Evolutionary conservation across 768 basidiomycete genomes (phyloP).

Genomic region (Porpolomopsis calyptriformis): DNA sequence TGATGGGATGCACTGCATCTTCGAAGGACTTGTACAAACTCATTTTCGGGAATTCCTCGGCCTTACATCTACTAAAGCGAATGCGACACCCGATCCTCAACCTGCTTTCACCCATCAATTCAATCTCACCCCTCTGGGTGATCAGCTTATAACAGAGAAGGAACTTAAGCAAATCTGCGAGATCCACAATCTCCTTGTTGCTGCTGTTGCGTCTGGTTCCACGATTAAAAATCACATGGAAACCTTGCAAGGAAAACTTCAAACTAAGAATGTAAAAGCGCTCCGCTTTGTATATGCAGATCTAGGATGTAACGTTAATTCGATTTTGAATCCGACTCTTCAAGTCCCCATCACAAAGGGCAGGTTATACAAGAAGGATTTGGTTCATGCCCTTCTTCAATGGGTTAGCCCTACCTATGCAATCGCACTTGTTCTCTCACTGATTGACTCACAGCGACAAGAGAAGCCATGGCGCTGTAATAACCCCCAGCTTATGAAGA

Average conservation of each 20-base stretch:
- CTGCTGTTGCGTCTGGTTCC: not conserved
- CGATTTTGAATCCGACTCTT: not conserved
- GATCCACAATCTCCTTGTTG: slow-evolving; percentile 7
- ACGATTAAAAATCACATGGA: not conserved
- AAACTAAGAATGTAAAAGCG: not conserved
- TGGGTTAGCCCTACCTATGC: slow-evolving; percentile 8
- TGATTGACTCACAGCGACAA: not conserved
- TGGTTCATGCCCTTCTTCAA: slow-evolving; percentile 1
- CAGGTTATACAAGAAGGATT: not conserved
- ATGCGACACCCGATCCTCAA: not conserved
- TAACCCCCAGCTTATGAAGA: not conserved
- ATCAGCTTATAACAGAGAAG: not conserved
- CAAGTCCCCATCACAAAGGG: not conserved
- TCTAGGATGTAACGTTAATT: not conserved
- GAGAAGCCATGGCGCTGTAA: not conserved
- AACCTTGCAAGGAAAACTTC: not conserved
- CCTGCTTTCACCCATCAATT: slow-evolving; percentile 8
- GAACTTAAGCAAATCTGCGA: slow-evolving; percentile 7
- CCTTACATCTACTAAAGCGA: slow-evolving; percentile 5
- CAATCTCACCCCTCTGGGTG: not conserved
- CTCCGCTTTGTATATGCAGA: slow-evolving; percentile 5
- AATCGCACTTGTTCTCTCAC: not conserved
- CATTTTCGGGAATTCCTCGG: slow-evolving; percentile 11
- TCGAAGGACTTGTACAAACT: slow-evolving; percentile 16
- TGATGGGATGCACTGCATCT: slow-evolving; percentile 28